A percentile compares a stretch with the other conserved stretches of the same genome.
Evolutionary conservation across 2,329 filamentous ascomycete species (phyloP).

Genomic region (Sporothrix protearum): DNA sequence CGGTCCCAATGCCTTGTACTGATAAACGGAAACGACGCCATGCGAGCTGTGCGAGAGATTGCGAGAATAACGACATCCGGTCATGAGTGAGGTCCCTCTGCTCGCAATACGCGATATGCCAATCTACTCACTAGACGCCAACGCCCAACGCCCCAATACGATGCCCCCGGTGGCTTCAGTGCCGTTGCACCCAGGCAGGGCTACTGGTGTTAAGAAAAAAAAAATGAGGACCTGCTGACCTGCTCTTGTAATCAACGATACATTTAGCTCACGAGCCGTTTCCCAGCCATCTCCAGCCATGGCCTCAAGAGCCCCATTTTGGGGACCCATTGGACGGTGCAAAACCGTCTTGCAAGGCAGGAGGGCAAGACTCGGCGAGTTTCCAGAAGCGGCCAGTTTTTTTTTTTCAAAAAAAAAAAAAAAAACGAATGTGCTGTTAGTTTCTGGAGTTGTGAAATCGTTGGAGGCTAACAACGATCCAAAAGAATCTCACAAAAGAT

Average conservation of each 20-base stretch:
- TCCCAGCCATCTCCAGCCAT: background rate
- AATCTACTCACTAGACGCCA: background rate
- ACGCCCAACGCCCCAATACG: background rate
- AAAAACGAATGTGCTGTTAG: background rate
- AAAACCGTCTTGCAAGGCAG: background rate
- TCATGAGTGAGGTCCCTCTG: background rate
- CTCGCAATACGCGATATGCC: background rate
- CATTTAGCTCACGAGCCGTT: background rate
- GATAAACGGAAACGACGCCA: background rate
- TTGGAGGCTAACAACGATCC: background rate
- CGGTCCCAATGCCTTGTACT: background rate
- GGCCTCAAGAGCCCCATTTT: background rate
- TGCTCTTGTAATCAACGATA: background rate
- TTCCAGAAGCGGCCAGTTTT: constrained; percentile 7
- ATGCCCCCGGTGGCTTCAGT: background rate
- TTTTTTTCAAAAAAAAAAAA: too few species aligned
- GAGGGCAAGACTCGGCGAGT: background rate
- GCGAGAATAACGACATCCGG: background rate
- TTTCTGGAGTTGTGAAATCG: background rate
- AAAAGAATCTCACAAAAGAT: background rate
- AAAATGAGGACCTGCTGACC: constrained; percentile 1
- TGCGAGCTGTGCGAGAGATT: background rate
- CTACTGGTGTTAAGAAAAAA: background rate
- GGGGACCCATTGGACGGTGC: background rate
- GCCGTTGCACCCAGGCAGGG: background rate